Evolutionary conservation across 2,329 filamentous ascomycete genomes (phyloP), one percentile per base, ranked within the genome.

Genomic region (Cordyceps militaris): DNA sequence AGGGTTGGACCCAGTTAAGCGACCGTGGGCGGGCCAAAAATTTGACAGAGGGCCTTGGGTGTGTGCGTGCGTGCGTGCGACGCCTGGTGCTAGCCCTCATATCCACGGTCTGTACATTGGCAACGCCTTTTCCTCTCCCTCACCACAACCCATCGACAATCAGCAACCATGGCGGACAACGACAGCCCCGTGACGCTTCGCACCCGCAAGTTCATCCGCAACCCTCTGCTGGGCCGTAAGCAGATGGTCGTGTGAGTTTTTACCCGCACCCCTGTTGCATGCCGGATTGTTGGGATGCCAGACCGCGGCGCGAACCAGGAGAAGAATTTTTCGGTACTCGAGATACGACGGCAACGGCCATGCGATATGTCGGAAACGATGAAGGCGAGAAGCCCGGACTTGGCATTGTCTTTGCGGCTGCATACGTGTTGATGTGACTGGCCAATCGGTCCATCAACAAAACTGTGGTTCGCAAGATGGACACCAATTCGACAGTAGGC

Each of bases 171-270:
- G 93, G 89, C 92, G 80, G 89, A 92, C 80, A 79, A 79, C 74
- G 87, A 90, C 76, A 78, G 79, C 71, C 80, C 87, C 74, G 87
- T 91, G 76, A 91, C 88, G 73, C 81, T 92, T 81, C 86, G 94
- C 83, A 99, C 94, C 80, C 93, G 94, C 89, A 97, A 97, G 85
- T 99, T 99, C 89, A 95, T 97, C 82, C 91, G 92, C 84, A 99
- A 99, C 87, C 90, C 94, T 78, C 91, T 99, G 75, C 88, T 99
- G 76, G 91, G 88, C 77, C 89, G 93, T 79, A 96, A 96, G 86
- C 93, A 97, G 88, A 96, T 97, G 91, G 93, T 97, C 81, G 89
- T 97, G 93, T 97, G 91, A 86, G 89, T 87, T 69, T 68, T 64
- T 16, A 10, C 44, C 26, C 26, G 16, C 24, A 19, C 16, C 63